Base-by-base conservation (phyloP, 2,329 filamentous ascomycete species). In the Cadophora sp. region DNA sequence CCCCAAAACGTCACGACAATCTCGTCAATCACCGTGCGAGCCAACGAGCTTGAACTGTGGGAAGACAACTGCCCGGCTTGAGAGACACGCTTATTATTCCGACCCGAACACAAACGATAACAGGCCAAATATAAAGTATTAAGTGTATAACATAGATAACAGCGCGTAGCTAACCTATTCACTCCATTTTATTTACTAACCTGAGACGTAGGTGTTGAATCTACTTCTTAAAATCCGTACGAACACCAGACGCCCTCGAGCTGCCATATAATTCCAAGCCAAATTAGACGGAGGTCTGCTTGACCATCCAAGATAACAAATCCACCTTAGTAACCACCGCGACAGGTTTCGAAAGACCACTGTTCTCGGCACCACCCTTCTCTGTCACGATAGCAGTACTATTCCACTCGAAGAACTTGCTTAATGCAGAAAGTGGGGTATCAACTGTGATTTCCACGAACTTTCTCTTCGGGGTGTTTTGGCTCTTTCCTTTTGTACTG, bases 321-420 rank as follows among this genome's bases (percentile, higher is more conserved):
- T 99, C 96, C 5, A 99, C 96, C 86, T 99, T 99, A 39, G 96
- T 98, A 8, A 96, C 94, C 9, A 99, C 89, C 8, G 93, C 96
- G 59, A 96, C 84, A 1, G 96, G 94, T 83, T 93, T 96, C 55
- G 86, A 85, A 64, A 87, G 79, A n/a, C 76, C 73, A 48, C 75
- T 76, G 14, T 67, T 84, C 80, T 64, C 83, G 81, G 66, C 85
- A 48, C 81, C 81, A 14, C 83, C 82, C 73, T 87, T 85, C 79
- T 98, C 94, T 0, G 95, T 99, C 3, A 99, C 93, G 59, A 99
- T 89, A 0, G 96, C 96, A 0, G 96, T 95, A 73, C 92, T 96
- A 81, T 99, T 98, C 94, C 96, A 98, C 81, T 98, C 94, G 72
- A 98, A 93, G 81, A 99, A 99, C 76, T 92, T 89, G 83, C 93